A percentile compares a stretch with the other conserved stretches of the same genome.
These are phyloP conservation scores for Colletotrichum sp. DNA, from an alignment of 2,329 filamentous ascomycete species.

Conservation along the genomic window DNA sequence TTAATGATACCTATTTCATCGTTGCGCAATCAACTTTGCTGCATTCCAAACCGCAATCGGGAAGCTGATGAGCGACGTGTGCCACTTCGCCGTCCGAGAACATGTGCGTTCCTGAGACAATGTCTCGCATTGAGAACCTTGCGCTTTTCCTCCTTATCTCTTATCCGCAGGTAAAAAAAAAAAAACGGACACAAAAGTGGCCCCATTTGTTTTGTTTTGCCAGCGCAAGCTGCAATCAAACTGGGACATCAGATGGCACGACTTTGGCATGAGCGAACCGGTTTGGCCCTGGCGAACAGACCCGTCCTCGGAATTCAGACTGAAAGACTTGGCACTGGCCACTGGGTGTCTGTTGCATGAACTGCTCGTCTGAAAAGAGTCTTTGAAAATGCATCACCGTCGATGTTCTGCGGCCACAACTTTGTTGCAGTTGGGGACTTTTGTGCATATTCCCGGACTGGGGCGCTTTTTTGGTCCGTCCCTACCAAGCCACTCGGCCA, in stretches of 20 bases:
- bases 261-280: not conserved
- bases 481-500: not conserved
- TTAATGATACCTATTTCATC: conserved; percentile 13
- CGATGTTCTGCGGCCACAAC: not conserved
- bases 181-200: not conserved
- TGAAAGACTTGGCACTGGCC: not conserved
- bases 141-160: not conserved
- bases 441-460: not conserved
- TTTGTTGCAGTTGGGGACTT: not conserved
- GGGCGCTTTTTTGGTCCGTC: not conserved
- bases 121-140: not conserved
- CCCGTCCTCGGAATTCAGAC: not conserved
- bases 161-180: not conserved
- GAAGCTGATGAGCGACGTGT: not conserved
- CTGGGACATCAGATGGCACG: conserved; percentile 1
- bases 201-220: not conserved
- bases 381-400: not conserved
- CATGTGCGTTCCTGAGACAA: not conserved
- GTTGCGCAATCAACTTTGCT: not conserved
- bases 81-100: not conserved
- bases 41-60: not conserved
- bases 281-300: not conserved
- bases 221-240: not conserved
- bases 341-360: not conserved
- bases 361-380: not conserved